Percentiles rank a stretch among this genome's conserved stretches.
These are phyloP conservation scores for Sporothrix phasma DNA, from an alignment of 2,329 filamentous ascomycete genomes.

Conservation along the genomic window DNA sequence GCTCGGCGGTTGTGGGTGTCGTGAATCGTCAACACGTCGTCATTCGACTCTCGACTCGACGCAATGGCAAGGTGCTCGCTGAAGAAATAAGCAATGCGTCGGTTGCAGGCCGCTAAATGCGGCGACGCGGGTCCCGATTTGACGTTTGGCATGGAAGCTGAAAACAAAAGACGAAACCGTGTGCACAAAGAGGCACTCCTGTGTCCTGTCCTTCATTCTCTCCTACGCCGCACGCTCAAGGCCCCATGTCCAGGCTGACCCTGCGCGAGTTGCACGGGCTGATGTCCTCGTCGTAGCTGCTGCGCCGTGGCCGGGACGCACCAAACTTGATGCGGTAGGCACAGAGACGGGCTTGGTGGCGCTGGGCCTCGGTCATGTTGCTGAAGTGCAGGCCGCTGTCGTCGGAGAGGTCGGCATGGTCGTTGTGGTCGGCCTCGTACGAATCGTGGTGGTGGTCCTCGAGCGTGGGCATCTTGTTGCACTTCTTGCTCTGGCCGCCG, in stretches of 20 bases:
- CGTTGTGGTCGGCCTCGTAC: slow-evolving; percentile 13
- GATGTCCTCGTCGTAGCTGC: slow-evolving; percentile 27
- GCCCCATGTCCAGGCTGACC: background rate
- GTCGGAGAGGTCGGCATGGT: slow-evolving; percentile 4
- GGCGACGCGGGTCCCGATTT: background rate
- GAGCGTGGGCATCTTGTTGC: background rate
- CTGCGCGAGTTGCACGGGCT: slow-evolving; percentile 36
- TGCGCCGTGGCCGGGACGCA: slow-evolving; percentile 15
- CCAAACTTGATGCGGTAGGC: slow-evolving; percentile 40
- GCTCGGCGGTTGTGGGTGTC: too few species aligned
- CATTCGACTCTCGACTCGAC: background rate
- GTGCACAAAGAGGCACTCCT: background rate
- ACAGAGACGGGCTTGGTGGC: slow-evolving; percentile 38
- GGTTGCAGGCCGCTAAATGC: too few species aligned
- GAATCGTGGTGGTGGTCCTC: background rate
- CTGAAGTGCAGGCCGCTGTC: background rate
- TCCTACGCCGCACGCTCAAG: background rate
- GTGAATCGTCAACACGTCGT: background rate
- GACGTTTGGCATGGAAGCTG: background rate
- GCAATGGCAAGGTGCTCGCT: background rate
- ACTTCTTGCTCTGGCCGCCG: slow-evolving; percentile 7
- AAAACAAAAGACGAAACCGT: background rate
- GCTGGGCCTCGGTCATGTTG: slow-evolving; percentile 23
- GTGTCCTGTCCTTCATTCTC: background rate
- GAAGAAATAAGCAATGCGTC: background rate